Conservation (phyloP, 352 stramenopile species). For the Phytophthora pluvialis region DNA sequence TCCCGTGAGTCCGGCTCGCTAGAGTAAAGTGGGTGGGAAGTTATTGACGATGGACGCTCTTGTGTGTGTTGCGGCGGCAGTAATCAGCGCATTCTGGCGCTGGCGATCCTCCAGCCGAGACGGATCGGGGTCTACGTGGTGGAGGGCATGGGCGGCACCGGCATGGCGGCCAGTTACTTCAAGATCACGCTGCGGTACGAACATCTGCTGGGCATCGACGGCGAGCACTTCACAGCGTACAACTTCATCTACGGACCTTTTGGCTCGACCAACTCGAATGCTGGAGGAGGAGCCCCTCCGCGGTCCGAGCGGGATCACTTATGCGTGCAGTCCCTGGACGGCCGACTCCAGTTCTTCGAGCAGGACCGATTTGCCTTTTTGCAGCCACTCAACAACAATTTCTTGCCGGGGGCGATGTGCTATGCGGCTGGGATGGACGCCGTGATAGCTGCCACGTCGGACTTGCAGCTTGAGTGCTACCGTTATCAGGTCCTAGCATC, state of each 20-base stretch:
- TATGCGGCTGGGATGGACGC: conserved; percentile 85
- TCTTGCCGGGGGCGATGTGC: conserved; percentile 82
- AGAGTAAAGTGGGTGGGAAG: conserved; percentile 1
- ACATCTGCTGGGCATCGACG: conserved; percentile 87
- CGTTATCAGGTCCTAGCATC: conserved; percentile 85
- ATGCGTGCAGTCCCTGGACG: conserved; percentile 92
- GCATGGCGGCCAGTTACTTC: conserved; percentile 85
- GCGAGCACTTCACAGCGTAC: conserved; percentile 91
- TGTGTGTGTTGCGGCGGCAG: conserved; percentile 31
- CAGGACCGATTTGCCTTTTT: conserved; percentile 91
- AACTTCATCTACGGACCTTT: conserved; percentile 91
- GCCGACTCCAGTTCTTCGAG: conserved; percentile 92
- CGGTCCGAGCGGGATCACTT: conserved; percentile 73
- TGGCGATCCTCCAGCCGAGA: conserved; percentile 90
- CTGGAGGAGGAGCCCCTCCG: conserved; percentile 14
- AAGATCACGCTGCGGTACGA: conserved; percentile 85
- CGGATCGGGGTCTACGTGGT: conserved; percentile 83
- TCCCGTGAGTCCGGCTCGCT: conserved; percentile 57
- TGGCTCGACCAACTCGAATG: conserved; percentile 37
- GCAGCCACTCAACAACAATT: conserved; percentile 79
- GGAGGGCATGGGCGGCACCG: conserved; percentile 75
- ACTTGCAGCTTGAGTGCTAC: conserved; percentile 90
- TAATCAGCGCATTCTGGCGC: conserved; percentile 60
- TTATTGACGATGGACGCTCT: conserved; percentile 6
- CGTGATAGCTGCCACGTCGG: conserved; percentile 81